Base-by-base conservation (phyloP, 495 filamentous ascomycete genomes). In the Podospora australis region DNA sequence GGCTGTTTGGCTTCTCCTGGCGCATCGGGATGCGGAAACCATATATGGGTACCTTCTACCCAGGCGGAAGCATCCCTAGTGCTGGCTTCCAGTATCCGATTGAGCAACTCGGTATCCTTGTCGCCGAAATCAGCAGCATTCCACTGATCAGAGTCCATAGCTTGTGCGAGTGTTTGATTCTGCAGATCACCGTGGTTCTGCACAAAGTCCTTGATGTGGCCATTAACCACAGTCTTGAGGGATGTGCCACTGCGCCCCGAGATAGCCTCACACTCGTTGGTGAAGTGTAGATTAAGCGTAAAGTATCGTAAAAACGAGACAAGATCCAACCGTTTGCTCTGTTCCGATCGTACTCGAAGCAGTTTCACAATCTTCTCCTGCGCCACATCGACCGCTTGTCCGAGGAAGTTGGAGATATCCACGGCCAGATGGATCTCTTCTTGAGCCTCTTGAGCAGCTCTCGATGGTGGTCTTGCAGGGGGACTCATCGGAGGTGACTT, bases 211-310 rank as follows among this genome's bases (percentile, higher is more conserved):
- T 81, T 82, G 58, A 98, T 96, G 49, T 98, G 92, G 41, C 79
- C 81, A 53, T 95, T 91, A 29, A 98, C 87, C 2, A 95, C 76
- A 3, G 79, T 91, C 62, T 95, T 95, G 22, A 98, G 72, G 1
- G 83, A 76, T 5, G 81, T 84, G 2, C 90, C 90, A 44, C 88
- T 82, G 45, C 92, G 79, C 2, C 92, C 92, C 11, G 88, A 95
- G 13, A 96, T 88, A 3, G 92, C 87, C 64, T 99, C 92, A 56
- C 92, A 99, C 62, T 99, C 92, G 56, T 96, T 94, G 6, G 88
- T 88, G 58, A 97, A 99, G 19, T 95, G 79, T 21, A 90, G 79
- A 55, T 96, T 97, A 16, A 99, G 79, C 6, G 80, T 90, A 60
- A 96, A 95, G 60, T 97, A 97, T 43, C 88, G 82, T 20, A 97